A percentile compares a stretch with the other conserved stretches of the same genome.
Evolutionary conservation across 768 basidiomycete species (phyloP).

Genomic region (Asterophora lycoperdoides): DNA sequence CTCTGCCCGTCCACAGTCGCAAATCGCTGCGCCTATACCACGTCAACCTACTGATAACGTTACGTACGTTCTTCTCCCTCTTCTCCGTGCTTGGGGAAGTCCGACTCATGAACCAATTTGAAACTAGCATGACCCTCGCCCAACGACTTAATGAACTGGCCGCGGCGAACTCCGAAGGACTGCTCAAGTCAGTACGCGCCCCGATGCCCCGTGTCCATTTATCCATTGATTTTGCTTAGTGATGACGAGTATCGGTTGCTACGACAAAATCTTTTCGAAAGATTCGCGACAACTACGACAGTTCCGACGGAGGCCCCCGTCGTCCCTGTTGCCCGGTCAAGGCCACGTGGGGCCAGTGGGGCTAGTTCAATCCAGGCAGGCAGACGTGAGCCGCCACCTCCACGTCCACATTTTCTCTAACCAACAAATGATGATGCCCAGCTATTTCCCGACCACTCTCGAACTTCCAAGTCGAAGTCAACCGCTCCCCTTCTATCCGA

Average conservation of each 20-base stretch:
- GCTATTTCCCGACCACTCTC: conserved; percentile 35
- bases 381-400: conserved; percentile 27
- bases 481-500: conserved; percentile 48
- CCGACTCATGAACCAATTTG: conserved; percentile 1
- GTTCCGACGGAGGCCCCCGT: conserved; percentile 62
- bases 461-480: conserved; percentile 37
- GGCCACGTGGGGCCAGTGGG: conserved; percentile 30
- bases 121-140: conserved; percentile 67
- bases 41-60: conserved; percentile 44
- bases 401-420: conserved; percentile 3
- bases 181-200: conserved; percentile 56
- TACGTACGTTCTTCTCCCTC: conserved; percentile 41
- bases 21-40: conserved; percentile 22
- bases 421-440: conserved; percentile 10
- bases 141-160: conserved; percentile 81
- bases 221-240: conserved; percentile 33
- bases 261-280: conserved; percentile 80
- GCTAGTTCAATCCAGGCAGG: conserved; percentile 23
- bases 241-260: conserved; percentile 84
- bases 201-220: not conserved
- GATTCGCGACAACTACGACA: conserved; percentile 54
- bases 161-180: conserved; percentile 72
- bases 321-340: conserved; percentile 46
- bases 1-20: conserved; percentile 22
- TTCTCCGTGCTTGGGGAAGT: not conserved